Base-by-base conservation (phyloP, 352 stramenopile genomes). In the Phytophthora ramorum region DNA sequence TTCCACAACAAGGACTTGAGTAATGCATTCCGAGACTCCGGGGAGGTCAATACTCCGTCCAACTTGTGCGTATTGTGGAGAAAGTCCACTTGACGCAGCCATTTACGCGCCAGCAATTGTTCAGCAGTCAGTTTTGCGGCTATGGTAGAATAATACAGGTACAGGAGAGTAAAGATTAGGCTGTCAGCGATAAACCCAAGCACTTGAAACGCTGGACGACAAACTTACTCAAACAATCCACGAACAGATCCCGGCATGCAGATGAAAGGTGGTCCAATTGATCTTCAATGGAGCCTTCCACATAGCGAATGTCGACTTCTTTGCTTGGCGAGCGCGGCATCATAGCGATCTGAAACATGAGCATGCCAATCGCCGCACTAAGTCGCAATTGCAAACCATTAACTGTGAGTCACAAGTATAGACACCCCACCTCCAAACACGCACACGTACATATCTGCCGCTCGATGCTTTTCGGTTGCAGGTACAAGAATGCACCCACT, bases 281-380 rank as follows among this genome's bases (percentile, higher is more conserved):
- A n/a, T 87, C 73, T 66, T 84, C 77, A 37, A 89, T 79, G 12
- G 68, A 49, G 10, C 70, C 53, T 65, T 89, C 65, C 38, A 85
- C 50, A 14, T 60, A 71, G 13, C 60, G 49, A 7, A 70, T 62
- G 46, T 78, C 68, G 32, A 84, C 41, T n/a, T 75, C 58, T 26
- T 37, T 41, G 19, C 47, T 50, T 7, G 62, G 56, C 13, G 71
- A 70, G 7, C 79, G 70, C 0, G 76, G 73, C 38, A 81, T 65
- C 71, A 88, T 78, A 19, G 71, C 78, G 16, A 90, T 56, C 56
- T 90, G 81, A 41, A 88, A 84, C 73, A 88, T 85, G 14, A 88
- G 47, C 69, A 87, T 78, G 7, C 81, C 81, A 37, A 90, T 83
- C 5, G 79, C 78, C 13, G 72, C 71, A 7, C 81, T 89, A 24